Conservation (phyloP, 176 grass and related monocot genomes). For the Rhynchospora pubera region DNA sequence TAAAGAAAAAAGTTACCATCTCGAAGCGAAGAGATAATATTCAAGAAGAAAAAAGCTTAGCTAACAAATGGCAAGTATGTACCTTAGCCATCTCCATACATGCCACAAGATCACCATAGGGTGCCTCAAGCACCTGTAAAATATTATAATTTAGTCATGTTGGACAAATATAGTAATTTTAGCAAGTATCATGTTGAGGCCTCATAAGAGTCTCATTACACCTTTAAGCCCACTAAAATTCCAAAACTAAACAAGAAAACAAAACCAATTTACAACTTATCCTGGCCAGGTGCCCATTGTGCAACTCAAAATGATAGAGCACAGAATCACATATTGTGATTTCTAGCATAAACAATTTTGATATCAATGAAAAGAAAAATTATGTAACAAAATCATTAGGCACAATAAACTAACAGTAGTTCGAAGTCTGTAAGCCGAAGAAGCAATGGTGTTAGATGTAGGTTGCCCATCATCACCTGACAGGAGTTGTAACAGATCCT, state of each 20-base stretch:
- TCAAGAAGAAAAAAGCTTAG: constrained; percentile 12
- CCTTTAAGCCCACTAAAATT: neutral
- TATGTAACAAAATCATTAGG: neutral
- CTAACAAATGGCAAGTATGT: constrained; percentile 1
- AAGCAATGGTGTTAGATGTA: constrained; percentile 51
- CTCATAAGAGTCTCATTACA: neutral
- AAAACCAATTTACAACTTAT: neutral
- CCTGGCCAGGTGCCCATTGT: neutral
- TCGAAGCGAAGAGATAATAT: constrained; percentile 33
- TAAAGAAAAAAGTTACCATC: constrained; percentile 24
- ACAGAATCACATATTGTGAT: neutral
- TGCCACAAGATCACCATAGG: constrained; percentile 77
- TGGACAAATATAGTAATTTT: neutral
- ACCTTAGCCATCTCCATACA: constrained; percentile 99
- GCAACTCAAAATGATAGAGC: neutral
- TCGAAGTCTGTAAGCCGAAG: constrained; percentile 61
- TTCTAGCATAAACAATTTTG: constrained; percentile 4
- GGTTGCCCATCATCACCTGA: constrained; percentile 38
- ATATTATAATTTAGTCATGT: constrained; percentile 10
- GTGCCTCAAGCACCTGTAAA: constrained; percentile 85
- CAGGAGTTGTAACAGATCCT: constrained; percentile 52
- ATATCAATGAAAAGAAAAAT: constrained; percentile 10
- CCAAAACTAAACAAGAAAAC: constrained; percentile 19
- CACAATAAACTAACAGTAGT: constrained; percentile 54
- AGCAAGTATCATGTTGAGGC: neutral